Evolutionary conservation across 2,329 filamentous ascomycete species (phyloP).

Genomic region (Diaporthe caulivora): DNA sequence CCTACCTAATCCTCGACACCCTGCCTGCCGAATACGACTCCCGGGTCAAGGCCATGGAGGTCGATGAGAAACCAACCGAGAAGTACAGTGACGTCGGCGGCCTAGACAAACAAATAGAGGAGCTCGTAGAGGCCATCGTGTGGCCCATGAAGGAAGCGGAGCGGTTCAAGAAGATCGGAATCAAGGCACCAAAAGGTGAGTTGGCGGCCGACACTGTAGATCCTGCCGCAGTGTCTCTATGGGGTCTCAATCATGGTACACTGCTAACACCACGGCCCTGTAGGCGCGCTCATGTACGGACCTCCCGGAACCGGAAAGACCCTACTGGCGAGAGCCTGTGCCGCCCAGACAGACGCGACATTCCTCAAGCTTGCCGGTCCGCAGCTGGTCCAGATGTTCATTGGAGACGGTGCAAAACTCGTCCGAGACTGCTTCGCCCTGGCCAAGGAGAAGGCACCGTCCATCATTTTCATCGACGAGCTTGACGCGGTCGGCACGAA

Average conservation of each 20-base stretch:
- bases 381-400: constrained; percentile 99
- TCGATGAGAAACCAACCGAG: constrained; percentile 99
- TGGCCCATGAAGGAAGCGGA: constrained; percentile 99
- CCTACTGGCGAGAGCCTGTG: constrained; percentile 92
- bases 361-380: constrained; percentile 98
- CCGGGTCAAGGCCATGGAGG: constrained; percentile 99
- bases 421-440: constrained; percentile 97
- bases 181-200: constrained; percentile 98
- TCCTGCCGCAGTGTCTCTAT: neutral
- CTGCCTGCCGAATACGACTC: constrained; percentile 98
- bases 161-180: constrained; percentile 99
- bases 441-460: constrained; percentile 97
- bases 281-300: constrained; percentile 98
- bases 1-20: constrained; percentile 96
- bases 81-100: constrained; percentile 99
- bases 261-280: constrained; percentile 20
- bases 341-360: constrained; percentile 96
- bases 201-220: neutral
- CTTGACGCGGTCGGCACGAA: constrained; percentile 98
- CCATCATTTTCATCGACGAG: constrained; percentile 99
- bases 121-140: constrained; percentile 97
- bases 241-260: constrained; percentile 31
- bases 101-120: constrained; percentile 98
- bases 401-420: constrained; percentile 96
- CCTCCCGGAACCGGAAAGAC: constrained; percentile 93